Evolutionary conservation across 768 basidiomycete genomes (phyloP), one percentile per base, ranked within the genome.

Genomic region (Hygrocybe coccinea): DNA sequence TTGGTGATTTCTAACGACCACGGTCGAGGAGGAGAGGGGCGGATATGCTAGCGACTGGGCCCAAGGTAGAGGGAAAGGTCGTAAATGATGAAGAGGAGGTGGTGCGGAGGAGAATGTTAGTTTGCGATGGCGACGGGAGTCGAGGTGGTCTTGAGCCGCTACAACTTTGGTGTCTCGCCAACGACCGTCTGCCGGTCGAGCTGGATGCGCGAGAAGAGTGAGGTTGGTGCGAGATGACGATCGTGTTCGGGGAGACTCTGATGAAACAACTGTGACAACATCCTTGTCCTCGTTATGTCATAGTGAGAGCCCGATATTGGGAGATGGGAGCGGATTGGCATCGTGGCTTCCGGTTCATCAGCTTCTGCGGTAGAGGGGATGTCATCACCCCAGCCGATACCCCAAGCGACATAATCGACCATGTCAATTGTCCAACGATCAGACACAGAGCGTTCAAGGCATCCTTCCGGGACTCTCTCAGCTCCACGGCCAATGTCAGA

Each of bases 401-500:
- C 84, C 88, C 89, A 91, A 2, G 87, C 85, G 6, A 85, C 78
- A 51, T 89, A 85, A 59, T 89, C 88, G 29, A 97, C 85, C 74
- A 82, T 82, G 6, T 78, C 77, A 57, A 94, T 85, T n/a, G 79
- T 82, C 94, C 91, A 95, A 3, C 95, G 79, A 21, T 73, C 74
- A 0, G 68, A 60, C 10, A 83, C 74, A 25, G 82, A 78, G 25
- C 76, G 79, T 55, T 91, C 83, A 22, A 98, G 73, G 66, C 94
- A 97, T 1, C 95, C 95, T 45, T 73, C 72, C 38, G 97, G 74
- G 8, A 95, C 84, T 44, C 78, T 78, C 64, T 84, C 81, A 2
- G 84, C 83, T 7, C 83, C 82, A 46, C 77, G 78, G 5, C 85
- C 79, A 56, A 86, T 77, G 36, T 73, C 76, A 29, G 67, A 59